Conservation (phyloP, 805 yeast genomes). For the Debaryomyces castellii region DNA sequence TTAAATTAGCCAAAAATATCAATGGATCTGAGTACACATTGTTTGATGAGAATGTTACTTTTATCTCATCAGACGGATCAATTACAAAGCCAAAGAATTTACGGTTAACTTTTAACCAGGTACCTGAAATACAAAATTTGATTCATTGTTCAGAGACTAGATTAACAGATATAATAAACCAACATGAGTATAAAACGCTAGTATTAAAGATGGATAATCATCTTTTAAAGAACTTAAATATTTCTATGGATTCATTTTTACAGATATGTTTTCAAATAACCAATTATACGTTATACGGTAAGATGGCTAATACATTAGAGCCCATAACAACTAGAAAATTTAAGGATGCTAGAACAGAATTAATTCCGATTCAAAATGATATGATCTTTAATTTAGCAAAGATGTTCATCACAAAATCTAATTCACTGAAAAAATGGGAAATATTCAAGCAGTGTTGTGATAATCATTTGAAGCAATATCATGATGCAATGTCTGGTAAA, state of each 20-base stretch:
- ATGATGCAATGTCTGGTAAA: conserved; percentile 54
- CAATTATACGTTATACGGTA: conserved; percentile 56
- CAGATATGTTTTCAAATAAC: conserved; percentile 55
- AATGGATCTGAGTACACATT: conserved; percentile 56
- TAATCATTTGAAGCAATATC: conserved; percentile 49
- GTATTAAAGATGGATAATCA: conserved; percentile 34
- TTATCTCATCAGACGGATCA: conserved; percentile 37
- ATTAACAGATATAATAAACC: conserved; percentile 55
- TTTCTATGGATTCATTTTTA: conserved; percentile 51
- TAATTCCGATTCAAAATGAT: conserved; percentile 64
- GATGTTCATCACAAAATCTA: conserved; percentile 57
- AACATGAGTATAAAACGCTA: conserved; percentile 52
- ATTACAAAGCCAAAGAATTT: conserved; percentile 35
- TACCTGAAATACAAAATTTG: conserved; percentile 47
- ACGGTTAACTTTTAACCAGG: conserved; percentile 33
- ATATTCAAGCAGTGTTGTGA: conserved; percentile 51
- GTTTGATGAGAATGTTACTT: conserved; percentile 40
- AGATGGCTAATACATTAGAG: conserved; percentile 47
- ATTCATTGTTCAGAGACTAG: conserved; percentile 59
- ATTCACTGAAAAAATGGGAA: conserved; percentile 47
- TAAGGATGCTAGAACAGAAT: conserved; percentile 67
- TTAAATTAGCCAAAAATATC: conserved; percentile 56
- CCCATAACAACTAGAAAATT: conserved; percentile 69
- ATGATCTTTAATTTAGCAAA: conserved; percentile 53
- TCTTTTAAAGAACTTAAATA: conserved; percentile 37